Evolutionary conservation across 805 yeast species (phyloP), one percentile per base, ranked within the genome.

Genomic region (Saturnispora diversa): DNA sequence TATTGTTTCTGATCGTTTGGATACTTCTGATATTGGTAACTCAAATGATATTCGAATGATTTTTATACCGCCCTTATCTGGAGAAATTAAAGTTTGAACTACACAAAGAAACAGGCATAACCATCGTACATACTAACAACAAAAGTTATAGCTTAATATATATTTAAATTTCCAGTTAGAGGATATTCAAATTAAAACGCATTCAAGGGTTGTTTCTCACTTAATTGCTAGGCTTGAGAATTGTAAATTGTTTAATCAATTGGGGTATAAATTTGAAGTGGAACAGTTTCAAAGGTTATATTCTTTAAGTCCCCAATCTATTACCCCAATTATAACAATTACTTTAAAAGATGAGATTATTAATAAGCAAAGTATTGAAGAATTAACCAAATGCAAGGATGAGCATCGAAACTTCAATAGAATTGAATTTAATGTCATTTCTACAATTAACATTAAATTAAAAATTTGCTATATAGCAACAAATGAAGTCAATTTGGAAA

Each of bases 371-470:
- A 30, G 17, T 11, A 13, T 43, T 11, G 37, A 35, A 13, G 51
- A 50, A 39, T 32, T 45, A 10, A 17, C 42, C 15, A 20, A 38
- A 13, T 35, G 36, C 22, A 21, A 39, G 9, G 29, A 32, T 19
- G 51, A 50, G 35, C 45, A 42, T 11, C 8, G 13, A 11, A 39
- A 34, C 1, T 35, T 45, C 3, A 46, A 46, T 32, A 30, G 30
- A 16, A 15, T 50, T 4, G 23, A 31, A 11, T n/a, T 44, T 7
- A 17, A 36, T n/a, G 25, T 26, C 7, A 17, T 36, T 3, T 26
- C 33, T 8, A 26, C 31, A 3, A 31, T 50, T 10, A 19, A 26
- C 9, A 31, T 49, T 6, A 39, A 35, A 5, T 35, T 40, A 13
- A 35, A 31, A 11, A 13, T 43, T 12, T 6, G 27, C 2, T 27